phyloP scores from a whole-genome alignment of 225 moss, liverwort and hornwort species.

The Ulota crispa region DNA sequence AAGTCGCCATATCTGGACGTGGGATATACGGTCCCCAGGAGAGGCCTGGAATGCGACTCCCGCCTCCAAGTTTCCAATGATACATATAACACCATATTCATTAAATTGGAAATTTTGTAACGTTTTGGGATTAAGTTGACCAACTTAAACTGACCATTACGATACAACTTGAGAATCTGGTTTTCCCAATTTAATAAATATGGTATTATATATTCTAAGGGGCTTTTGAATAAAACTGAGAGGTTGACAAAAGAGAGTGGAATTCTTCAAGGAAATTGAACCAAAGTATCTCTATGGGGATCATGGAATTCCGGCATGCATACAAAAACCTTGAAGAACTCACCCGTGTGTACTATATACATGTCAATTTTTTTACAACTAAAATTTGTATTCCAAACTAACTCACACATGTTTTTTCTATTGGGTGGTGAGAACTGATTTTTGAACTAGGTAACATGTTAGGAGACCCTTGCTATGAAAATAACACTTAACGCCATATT shows the following conservation, averaged over 20 bases:
- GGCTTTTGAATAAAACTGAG: background rate
- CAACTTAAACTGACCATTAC: too few relatives aligned
- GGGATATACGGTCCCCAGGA: background rate
- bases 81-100: too few relatives aligned
- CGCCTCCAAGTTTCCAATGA: background rate
- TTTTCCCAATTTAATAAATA: too few relatives aligned
- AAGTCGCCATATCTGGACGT: background rate
- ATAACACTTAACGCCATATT: too few relatives aligned
- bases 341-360: background rate
- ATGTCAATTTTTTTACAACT: background rate
- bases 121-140: too few relatives aligned
- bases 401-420: background rate
- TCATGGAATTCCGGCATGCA: background rate
- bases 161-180: too few relatives aligned
- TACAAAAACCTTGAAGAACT: background rate
- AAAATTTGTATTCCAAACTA: background rate
- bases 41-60: background rate
- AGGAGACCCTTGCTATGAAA: too few relatives aligned
- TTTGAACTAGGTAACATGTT: too few relatives aligned
- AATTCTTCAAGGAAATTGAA: background rate
- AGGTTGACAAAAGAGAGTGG: background rate
- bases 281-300: background rate
- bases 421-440: background rate
- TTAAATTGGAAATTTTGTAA: too few relatives aligned
- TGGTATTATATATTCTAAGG: background rate